These are phyloP conservation scores for Aspergillus heteromorphus DNA, from an alignment of 495 filamentous ascomycete genomes.

Conservation along the genomic window DNA sequence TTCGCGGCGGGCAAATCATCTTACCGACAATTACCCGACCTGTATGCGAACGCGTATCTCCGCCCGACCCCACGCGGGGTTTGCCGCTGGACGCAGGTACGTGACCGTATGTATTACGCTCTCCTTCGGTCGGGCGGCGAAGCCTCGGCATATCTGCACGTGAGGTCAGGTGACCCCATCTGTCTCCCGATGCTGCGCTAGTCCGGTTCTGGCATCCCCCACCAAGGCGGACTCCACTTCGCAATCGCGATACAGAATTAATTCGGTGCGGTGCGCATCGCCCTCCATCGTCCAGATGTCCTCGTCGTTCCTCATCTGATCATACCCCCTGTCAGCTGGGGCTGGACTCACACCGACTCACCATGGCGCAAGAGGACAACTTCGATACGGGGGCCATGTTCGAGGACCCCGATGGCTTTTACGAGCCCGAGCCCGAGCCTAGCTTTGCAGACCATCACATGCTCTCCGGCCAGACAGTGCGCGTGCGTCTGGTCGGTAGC, in stretches of 20 bases:
- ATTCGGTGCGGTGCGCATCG: background rate
- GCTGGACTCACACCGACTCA: background rate
- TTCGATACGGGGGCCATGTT: constrained; percentile 56
- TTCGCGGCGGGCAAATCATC: background rate
- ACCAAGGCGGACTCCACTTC: constrained; percentile 3
- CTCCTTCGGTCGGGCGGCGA: background rate
- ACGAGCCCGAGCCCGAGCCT: constrained; percentile 61
- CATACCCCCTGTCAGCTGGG: background rate
- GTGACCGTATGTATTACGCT: constrained; percentile 3
- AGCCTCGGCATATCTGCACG: constrained; percentile 10
- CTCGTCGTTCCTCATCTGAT: background rate
- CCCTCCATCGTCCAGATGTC: background rate
- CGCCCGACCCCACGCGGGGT: constrained; percentile 7
- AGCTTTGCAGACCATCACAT: constrained; percentile 66
- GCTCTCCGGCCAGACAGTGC: constrained; percentile 58
- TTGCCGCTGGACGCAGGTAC: constrained; percentile 6
- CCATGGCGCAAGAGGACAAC: constrained; percentile 33
- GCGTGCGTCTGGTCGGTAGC: constrained; percentile 78
- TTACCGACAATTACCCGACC: constrained; percentile 15
- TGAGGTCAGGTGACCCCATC: constrained; percentile 14
- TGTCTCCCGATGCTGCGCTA: background rate
- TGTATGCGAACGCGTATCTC: constrained; percentile 8
- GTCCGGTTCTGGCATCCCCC: constrained; percentile 5
- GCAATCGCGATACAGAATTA: constrained; percentile 11
- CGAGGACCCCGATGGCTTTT: constrained; percentile 73